phyloP scores from a whole-genome alignment of 139 green algal genomes.

The Volvox africanus region DNA sequence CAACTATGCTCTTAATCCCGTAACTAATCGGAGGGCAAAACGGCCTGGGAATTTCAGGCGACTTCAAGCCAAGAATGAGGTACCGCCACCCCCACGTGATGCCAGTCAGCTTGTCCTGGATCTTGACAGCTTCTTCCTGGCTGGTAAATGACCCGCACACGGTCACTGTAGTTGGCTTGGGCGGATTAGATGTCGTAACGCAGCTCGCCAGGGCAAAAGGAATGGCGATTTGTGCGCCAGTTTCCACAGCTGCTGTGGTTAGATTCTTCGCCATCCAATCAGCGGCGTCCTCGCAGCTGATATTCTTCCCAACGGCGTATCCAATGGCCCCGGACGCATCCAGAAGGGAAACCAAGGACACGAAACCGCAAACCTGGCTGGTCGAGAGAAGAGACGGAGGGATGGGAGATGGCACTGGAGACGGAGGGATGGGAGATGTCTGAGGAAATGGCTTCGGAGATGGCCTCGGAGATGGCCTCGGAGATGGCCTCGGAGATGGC shows the following conservation, averaged over 20 bases:
- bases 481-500: not conserved
- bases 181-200: not conserved
- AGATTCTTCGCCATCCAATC: not conserved
- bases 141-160: not conserved
- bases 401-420: no score
- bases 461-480: no score
- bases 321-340: not conserved
- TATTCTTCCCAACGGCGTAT: not conserved
- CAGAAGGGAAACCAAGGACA: not conserved
- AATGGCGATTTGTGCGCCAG: not conserved
- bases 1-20: no score
- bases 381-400: no score
- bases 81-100: not conserved
- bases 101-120: not conserved
- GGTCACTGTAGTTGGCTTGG: not conserved
- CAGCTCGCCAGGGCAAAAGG: not conserved
- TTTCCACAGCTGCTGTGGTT: not conserved
- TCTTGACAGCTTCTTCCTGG: not conserved
- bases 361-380: not conserved
- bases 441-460: no score
- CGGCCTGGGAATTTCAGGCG: not conserved
- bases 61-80: not conserved
- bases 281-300: not conserved
- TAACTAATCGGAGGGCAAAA: not conserved
- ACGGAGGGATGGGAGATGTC: no score